These are phyloP conservation scores for Debaryomyces udenii DNA, from an alignment of 1,139 yeast species.

Conservation along the genomic window DNA sequence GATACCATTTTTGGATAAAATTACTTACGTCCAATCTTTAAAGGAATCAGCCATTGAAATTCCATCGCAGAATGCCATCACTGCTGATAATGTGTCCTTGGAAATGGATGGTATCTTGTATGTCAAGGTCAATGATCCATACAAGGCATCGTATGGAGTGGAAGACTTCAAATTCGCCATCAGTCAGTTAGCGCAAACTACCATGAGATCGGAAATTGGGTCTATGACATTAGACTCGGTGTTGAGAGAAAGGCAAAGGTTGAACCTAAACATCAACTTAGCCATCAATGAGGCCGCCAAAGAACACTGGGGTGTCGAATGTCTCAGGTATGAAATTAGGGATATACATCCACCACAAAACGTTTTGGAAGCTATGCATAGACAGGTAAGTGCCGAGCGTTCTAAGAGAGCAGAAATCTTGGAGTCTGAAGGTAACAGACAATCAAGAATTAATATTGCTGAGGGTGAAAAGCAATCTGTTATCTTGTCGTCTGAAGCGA, in stretches of 20 bases:
- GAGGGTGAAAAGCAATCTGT: slow-evolving; percentile 77
- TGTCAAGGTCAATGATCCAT: slow-evolving; percentile 77
- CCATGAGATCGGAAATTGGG: slow-evolving; percentile 90
- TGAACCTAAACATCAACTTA: slow-evolving; percentile 73
- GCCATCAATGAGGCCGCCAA: slow-evolving; percentile 83
- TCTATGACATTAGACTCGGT: slow-evolving; percentile 79
- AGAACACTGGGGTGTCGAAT: slow-evolving; percentile 81
- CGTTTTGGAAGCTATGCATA: slow-evolving; percentile 89
- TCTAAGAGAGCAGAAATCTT: slow-evolving; percentile 84
- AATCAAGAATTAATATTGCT: slow-evolving; percentile 76
- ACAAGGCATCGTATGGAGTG: slow-evolving; percentile 85
- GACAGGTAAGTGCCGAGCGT: slow-evolving; percentile 86
- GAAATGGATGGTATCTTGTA: slow-evolving; percentile 85
- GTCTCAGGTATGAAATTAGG: slow-evolving; percentile 83
- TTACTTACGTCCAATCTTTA: slow-evolving; percentile 78
- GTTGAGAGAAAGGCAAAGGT: slow-evolving; percentile 70
- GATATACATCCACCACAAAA: slow-evolving; percentile 87
- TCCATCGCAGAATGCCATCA: slow-evolving; percentile 82
- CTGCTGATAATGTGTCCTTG: slow-evolving; percentile 81
- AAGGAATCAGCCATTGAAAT: slow-evolving; percentile 85
- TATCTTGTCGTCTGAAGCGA: slow-evolving; percentile 73
- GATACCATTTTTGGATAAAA: slow-evolving; percentile 71
- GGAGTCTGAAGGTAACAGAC: slow-evolving; percentile 84
- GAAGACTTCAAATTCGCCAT: slow-evolving; percentile 88
- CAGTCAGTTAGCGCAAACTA: slow-evolving; percentile 84